Percentiles rank a stretch among this genome's conserved stretches.
These are phyloP conservation scores for Hemisphaericaspora subhashii DNA, from an alignment of 1,139 yeast species.

Conservation along the genomic window DNA sequence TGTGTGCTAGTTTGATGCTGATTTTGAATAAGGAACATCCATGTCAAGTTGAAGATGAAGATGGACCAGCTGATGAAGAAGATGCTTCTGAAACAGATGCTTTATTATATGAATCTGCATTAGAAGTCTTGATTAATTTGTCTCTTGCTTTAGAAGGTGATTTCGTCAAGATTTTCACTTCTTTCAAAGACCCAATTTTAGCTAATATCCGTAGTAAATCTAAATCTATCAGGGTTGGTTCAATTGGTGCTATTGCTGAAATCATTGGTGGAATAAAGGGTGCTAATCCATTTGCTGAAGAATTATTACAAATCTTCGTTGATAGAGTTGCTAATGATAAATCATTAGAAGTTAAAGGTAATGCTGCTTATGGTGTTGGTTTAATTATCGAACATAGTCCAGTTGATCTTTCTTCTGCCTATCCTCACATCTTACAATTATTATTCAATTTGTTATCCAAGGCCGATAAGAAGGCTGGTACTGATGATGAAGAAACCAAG, in stretches of 20 bases:
- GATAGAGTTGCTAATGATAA: constrained; percentile 72
- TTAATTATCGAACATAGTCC: constrained; percentile 62
- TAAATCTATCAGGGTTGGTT: constrained; percentile 74
- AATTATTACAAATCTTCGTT: constrained; percentile 67
- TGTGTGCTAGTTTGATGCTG: constrained; percentile 69
- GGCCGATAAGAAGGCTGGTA: constrained; percentile 68
- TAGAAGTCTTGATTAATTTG: constrained; percentile 80
- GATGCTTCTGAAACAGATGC: constrained; percentile 90
- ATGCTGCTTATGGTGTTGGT: constrained; percentile 96
- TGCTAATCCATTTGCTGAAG: constrained; percentile 65
- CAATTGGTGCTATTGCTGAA: constrained; percentile 91
- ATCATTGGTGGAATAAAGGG: constrained; percentile 74
- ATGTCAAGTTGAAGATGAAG: constrained; percentile 66
- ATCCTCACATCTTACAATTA: constrained; percentile 69
- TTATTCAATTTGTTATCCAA: constrained; percentile 77
- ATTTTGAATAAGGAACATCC: constrained; percentile 79
- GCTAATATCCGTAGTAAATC: constrained; percentile 64
- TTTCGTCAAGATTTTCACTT: constrained; percentile 68
- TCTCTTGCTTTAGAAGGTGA: constrained; percentile 74
- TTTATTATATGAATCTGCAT: constrained; percentile 76
- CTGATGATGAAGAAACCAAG: constrained; percentile 72
- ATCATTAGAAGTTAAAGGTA: constrained; percentile 88
- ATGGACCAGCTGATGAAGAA: constrained; percentile 54
- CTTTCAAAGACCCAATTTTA: constrained; percentile 69
- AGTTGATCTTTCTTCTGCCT: constrained; percentile 60